Conservation (phyloP, 2,329 filamentous ascomycete genomes). For the Beauveria australis region DNA sequence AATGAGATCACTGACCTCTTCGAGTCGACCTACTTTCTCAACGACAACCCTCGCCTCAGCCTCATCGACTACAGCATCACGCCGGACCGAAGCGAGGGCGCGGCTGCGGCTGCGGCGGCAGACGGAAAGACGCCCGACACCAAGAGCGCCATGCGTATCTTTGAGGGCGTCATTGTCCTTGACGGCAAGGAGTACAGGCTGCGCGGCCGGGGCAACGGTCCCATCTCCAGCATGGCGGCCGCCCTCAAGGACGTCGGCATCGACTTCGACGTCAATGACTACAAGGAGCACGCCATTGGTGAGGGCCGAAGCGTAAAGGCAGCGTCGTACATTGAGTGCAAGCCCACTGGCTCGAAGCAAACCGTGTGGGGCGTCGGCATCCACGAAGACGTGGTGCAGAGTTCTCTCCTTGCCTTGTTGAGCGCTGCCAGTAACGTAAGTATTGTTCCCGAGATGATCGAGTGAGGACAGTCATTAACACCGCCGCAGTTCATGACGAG, state of each 20-base stretch:
- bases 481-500: not conserved
- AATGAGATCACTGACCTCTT: slow-evolving; percentile 84
- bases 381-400: slow-evolving; percentile 86
- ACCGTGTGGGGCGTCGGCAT: slow-evolving; percentile 88
- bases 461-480: not conserved
- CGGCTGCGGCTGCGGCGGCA: slow-evolving; percentile 66
- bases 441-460: slow-evolving; percentile 16
- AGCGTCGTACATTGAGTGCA: slow-evolving; percentile 93
- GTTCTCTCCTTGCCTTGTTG: slow-evolving; percentile 76
- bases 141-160: slow-evolving; percentile 69
- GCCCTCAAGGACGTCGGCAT: slow-evolving; percentile 73
- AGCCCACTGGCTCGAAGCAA: slow-evolving; percentile 54
- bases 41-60: slow-evolving; percentile 73
- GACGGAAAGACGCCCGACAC: slow-evolving; percentile 68
- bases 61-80: slow-evolving; percentile 89
- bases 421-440: slow-evolving; percentile 80
- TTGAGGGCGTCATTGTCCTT: slow-evolving; percentile 76
- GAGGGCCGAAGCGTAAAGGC: slow-evolving; percentile 76
- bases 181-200: slow-evolving; percentile 74
- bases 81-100: slow-evolving; percentile 64
- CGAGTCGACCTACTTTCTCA: slow-evolving; percentile 77
- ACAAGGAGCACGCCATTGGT: slow-evolving; percentile 93
- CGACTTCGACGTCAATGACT: slow-evolving; percentile 83
- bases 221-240: slow-evolving; percentile 79
- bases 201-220: slow-evolving; percentile 76